A percentile compares a stretch with the other conserved stretches of the same genome.
Conservation (phyloP, 2,329 filamentous ascomycete species). For the Talaromyces piceae region DNA sequence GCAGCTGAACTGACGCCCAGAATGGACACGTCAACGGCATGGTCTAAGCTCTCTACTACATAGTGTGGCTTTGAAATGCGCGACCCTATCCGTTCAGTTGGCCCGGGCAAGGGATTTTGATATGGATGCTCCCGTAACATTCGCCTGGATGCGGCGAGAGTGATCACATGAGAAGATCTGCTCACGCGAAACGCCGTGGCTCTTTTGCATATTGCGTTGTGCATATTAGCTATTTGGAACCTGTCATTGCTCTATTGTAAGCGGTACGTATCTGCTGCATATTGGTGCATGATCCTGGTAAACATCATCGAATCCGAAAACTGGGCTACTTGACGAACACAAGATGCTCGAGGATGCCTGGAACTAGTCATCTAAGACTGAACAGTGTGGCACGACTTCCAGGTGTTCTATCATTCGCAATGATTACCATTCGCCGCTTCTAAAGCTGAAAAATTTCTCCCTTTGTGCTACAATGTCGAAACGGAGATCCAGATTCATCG, state of each 20-base stretch:
- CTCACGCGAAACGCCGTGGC: constrained; percentile 15
- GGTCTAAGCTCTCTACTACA: constrained; percentile 29
- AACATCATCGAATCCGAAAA: constrained; percentile 19
- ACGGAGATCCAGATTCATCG: neutral
- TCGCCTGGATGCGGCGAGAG: constrained; percentile 27
- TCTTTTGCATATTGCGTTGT: constrained; percentile 19
- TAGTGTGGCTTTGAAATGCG: constrained; percentile 32
- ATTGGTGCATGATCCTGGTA: constrained; percentile 24
- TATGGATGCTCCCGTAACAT: constrained; percentile 26
- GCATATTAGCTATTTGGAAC: constrained; percentile 24
- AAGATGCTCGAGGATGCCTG: constrained; percentile 26
- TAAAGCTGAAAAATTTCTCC: neutral
- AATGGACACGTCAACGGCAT: constrained; percentile 26
- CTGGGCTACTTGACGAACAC: constrained; percentile 27
- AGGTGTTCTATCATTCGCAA: constrained; percentile 3
- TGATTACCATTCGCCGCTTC: neutral
- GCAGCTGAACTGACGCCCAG: constrained; percentile 11
- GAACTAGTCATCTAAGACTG: constrained; percentile 23
- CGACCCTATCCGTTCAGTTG: too few species aligned
- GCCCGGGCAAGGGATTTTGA: too few species aligned
- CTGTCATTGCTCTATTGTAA: constrained; percentile 33
- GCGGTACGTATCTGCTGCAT: constrained; percentile 33
- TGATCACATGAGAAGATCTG: constrained; percentile 21
- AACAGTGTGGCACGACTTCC: constrained; percentile 19
- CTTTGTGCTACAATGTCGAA: neutral